These are phyloP conservation scores for Pseudogymnoascus verrucosus DNA, from an alignment of 2,329 filamentous ascomycete genomes.

Conservation along the genomic window DNA sequence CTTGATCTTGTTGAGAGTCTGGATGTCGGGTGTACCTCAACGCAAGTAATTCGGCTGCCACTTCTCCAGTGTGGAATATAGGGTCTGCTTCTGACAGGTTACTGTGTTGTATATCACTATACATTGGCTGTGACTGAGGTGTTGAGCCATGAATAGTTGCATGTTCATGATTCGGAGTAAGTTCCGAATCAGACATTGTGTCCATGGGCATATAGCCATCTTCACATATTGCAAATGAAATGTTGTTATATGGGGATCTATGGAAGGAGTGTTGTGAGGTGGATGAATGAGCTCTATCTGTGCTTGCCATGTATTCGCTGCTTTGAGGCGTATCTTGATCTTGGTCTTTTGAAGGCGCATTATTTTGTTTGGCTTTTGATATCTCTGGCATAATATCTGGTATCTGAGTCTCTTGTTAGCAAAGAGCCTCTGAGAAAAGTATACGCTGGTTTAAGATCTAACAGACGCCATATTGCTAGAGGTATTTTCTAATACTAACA, in stretches of 20 bases:
- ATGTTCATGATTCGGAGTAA: background rate
- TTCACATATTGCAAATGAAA: background rate
- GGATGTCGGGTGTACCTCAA: conserved; percentile 13
- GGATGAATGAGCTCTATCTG: conserved; percentile 1
- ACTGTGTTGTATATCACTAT: background rate
- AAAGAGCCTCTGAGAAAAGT: background rate
- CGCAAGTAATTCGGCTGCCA: conserved; percentile 15
- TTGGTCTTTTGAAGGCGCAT: background rate
- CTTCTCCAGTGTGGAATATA: conserved; percentile 12
- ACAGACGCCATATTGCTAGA: background rate
- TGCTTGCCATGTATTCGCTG: background rate
- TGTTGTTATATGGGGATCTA: background rate
- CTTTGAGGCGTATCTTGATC: background rate
- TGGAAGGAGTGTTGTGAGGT: background rate
- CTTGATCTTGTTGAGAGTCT: background rate
- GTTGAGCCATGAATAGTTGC: background rate
- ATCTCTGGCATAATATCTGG: conserved; percentile 14
- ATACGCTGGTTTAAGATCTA: background rate
- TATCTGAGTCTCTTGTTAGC: conserved; percentile 10
- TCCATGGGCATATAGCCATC: background rate
- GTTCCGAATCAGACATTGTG: background rate
- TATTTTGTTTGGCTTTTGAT: conserved; percentile 8
- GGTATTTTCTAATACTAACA: background rate
- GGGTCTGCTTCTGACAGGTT: conserved; percentile 4
- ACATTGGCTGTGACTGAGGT: background rate